Base-by-base conservation (phyloP, 2,329 filamentous ascomycete genomes). In the Fusarium virguliforme region DNA sequence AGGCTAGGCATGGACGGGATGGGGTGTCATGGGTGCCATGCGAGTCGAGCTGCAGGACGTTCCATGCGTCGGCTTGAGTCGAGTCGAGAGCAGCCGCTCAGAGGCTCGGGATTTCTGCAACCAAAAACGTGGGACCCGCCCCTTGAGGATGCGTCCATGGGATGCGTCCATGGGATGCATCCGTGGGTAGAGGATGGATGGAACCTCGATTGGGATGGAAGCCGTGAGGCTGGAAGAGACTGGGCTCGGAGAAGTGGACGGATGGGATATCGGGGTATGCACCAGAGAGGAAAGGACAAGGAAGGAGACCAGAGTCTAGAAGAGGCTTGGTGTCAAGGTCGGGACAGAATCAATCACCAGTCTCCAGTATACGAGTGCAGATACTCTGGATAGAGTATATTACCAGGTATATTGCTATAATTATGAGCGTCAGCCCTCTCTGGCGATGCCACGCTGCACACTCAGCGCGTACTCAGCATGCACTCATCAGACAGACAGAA, bases 1-100 rank as follows among this genome's bases (percentile, higher is more conserved):
- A 48, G 53, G 53, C 51, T 50, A 59, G 55, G 43, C 40, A 28
- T 22, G 3, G 15, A 40, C 15, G 30, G 46, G n/a, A 51, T 48
- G 41, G 32, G 32, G 12, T 67, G 65, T 55, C 62, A 70, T 60
- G 68, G 68, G 61, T 71, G 68, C 68, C 68, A 71, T 71, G 68
- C 60, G 68, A 71, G 64, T 34, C 54, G 71, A 71, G 51, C 55
- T 71, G 68, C 48, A 53, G 46, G 54, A 41, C 53, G 59, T 65
- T 68, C 43, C 24, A 48, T 48, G 68, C 13, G 30, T 37, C 18
- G 18, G 2, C 18, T 18, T 53, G 24, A 58, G 43, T 48, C 24
- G 30, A 58, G 18, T 18, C 18, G 18, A 18, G 18, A 18, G 50
- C 50, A 40, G 64, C 68, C 41, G 64, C 60, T 71, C 57, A 71